Conservation (phyloP, 2,329 filamentous ascomycete species). For the Pseudogymnoascus sp. region DNA sequence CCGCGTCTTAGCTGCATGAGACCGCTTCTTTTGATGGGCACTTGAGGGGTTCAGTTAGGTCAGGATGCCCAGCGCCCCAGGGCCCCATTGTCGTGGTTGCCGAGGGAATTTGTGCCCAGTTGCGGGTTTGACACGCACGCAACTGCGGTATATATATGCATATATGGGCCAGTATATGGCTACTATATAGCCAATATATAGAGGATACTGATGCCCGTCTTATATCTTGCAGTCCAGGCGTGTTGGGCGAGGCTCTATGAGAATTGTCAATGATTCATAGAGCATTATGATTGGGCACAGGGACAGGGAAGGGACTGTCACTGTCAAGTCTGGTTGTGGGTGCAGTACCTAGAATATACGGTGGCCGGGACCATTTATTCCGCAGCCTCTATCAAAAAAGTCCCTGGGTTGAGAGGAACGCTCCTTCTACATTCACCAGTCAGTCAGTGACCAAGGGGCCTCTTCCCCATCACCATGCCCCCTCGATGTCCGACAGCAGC, state of each 20-base stretch:
- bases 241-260: neutral
- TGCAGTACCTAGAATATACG: constrained; percentile 3
- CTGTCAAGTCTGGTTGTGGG: neutral
- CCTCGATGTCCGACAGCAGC: constrained; percentile 24
- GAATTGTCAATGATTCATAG: neutral
- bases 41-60: neutral
- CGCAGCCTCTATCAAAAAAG: constrained; percentile 9
- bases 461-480: constrained; percentile 21
- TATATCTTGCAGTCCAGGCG: neutral
- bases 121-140: neutral
- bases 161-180: neutral
- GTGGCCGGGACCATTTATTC: neutral
- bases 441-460: neutral
- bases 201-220: neutral
- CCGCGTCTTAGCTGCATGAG: constrained; percentile 4
- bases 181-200: neutral
- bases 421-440: neutral
- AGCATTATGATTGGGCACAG: neutral
- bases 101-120: neutral
- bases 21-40: neutral
- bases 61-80: neutral
- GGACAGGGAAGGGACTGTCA: neutral
- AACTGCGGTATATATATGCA: neutral
- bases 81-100: neutral
- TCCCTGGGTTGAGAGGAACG: neutral